These are phyloP conservation scores for Harringtonia lauricola DNA, from an alignment of 2,329 filamentous ascomycete genomes.

Conservation along the genomic window DNA sequence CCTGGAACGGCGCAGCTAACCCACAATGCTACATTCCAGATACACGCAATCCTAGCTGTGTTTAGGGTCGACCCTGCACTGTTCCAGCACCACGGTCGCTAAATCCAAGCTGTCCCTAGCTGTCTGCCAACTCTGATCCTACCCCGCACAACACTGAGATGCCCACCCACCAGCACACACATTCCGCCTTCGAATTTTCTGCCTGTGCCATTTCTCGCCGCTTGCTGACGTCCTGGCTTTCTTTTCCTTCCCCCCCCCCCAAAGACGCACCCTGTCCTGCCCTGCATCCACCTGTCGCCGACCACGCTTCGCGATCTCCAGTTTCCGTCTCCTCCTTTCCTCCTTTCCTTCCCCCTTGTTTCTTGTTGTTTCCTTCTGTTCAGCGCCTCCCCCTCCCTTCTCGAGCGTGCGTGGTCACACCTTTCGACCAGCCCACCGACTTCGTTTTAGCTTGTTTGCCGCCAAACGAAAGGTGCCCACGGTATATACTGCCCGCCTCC, in stretches of 20 bases:
- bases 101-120: too few species aligned
- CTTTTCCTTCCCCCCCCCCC: not conserved
- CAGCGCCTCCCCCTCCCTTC: not conserved
- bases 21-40: too few species aligned
- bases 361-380: not conserved
- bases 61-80: too few species aligned
- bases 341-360: not conserved
- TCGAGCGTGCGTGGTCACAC: not conserved
- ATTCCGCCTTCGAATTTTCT: too few species aligned
- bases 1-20: too few species aligned
- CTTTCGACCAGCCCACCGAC: conserved; percentile 1
- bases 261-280: not conserved
- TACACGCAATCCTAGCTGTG: too few species aligned
- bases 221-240: not conserved
- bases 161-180: too few species aligned
- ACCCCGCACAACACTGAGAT: not conserved
- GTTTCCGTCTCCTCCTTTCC: not conserved
- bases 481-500: not conserved
- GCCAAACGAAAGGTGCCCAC: conserved; percentile 5
- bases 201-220: too few species aligned
- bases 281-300: not conserved
- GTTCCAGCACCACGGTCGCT: too few species aligned
- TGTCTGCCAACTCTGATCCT: not conserved
- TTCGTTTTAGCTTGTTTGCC: conserved; percentile 6
- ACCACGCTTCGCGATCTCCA: not conserved